phyloP scores from a whole-genome alignment of 176 grass and related monocot species.

The Paspalum notatum region DNA sequence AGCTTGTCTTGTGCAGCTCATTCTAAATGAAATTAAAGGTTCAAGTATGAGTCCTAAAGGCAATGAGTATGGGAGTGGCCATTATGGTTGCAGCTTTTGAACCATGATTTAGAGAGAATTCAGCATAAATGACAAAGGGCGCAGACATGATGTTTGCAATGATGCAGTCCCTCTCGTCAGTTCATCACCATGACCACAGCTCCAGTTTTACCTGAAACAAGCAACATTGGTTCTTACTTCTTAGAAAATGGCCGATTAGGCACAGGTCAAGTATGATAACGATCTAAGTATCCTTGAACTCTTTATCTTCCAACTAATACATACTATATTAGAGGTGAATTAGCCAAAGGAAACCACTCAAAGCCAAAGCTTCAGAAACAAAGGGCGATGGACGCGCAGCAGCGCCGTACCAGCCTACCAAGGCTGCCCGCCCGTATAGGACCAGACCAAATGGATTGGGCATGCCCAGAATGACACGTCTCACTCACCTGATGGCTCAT shows the following conservation, averaged over 20 bases:
- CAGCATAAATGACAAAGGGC: neutral
- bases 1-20: neutral
- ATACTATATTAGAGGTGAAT: neutral
- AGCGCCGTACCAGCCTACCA: neutral
- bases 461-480: neutral
- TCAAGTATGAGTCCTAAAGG: neutral
- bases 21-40: neutral
- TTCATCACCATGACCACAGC: neutral
- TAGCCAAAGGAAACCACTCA: neutral
- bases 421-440: neutral
- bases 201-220: neutral
- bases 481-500: slow-evolving; percentile 13
- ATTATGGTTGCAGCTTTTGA: neutral
- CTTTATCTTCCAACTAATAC: neutral
- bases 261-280: neutral
- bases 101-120: neutral
- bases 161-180: neutral
- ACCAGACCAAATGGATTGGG: neutral
- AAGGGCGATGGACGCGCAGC: neutral
- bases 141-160: neutral
- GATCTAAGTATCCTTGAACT: neutral
- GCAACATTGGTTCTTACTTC: neutral
- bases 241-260: neutral
- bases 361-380: neutral
- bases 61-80: neutral